Conservation (phyloP, 2,329 filamentous ascomycete species). For the Pseudocercospora pini-densiflorae region DNA sequence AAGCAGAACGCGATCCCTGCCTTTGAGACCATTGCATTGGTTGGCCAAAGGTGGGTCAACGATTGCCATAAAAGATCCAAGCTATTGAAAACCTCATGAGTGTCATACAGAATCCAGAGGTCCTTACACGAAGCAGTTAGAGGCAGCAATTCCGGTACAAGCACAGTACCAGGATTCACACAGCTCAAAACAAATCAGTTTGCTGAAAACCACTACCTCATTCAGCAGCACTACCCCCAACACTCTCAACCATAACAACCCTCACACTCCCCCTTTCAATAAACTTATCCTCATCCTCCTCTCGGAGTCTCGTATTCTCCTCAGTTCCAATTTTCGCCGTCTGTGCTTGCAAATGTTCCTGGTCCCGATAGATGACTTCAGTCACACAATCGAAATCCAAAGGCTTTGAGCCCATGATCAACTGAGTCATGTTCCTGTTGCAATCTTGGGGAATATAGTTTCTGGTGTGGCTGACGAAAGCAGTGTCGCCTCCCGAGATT, state of each 20-base stretch:
- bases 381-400: background rate
- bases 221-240: too few species aligned
- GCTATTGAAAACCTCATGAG: too few species aligned
- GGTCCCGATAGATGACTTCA: background rate
- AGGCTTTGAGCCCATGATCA: background rate
- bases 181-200: too few species aligned
- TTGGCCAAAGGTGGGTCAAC: too few species aligned
- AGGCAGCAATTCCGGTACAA: too few species aligned
- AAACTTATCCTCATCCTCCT: background rate
- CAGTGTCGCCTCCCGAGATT: background rate
- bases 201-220: too few species aligned
- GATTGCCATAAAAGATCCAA: too few species aligned
- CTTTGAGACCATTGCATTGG: too few species aligned
- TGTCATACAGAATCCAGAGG: too few species aligned
- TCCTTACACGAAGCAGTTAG: too few species aligned
- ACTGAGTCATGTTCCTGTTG: background rate
- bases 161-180: too few species aligned
- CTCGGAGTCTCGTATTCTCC: background rate
- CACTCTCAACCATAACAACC: background rate
- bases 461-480: background rate
- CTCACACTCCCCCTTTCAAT: background rate
- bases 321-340: background rate
- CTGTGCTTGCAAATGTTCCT: background rate
- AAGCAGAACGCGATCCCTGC: too few species aligned
- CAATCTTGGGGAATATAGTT: background rate